Evolutionary conservation across 2,329 filamentous ascomycete species (phyloP), one percentile per base, ranked within the genome.

Genomic region (Fusarium sp.): DNA sequence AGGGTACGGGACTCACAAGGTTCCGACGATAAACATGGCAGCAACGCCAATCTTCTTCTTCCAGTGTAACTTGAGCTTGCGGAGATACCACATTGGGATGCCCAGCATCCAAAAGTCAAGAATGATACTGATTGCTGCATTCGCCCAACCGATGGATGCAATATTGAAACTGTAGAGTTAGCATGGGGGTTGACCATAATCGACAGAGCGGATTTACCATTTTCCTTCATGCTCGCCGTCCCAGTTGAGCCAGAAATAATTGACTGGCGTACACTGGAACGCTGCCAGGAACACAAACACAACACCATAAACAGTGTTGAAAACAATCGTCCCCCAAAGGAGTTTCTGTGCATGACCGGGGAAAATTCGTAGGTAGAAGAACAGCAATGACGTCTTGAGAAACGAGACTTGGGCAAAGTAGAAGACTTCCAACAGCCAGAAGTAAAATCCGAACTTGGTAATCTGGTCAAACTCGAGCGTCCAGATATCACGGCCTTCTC

Each of bases 11-110:
- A 70, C 79, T 75, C 53, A 81, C 79, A 82, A 81, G 2, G 79
- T 75, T 40, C 84, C 83, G 2, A 84, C 77, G 6, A 78, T 75
- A 46, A 86, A 84, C 80, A 85, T 84, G 34, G 82, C 66, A 1
- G 75, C 71, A 1, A 85, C 78, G 6, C 79, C 79, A 27, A 82
- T 63, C 72, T 85, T 86, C 73, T 83, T 83, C 72, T 79, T 81
- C 71, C 77, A 80, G 18, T 79, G 78, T 4, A 79, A 63, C 4
- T 75, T 74, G 25, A 86, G 70, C 0, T 71, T 72, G 8, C 75
- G 63, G 1, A 85, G 66, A 22, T 81, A 78, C 25, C 77, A 79
- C 24, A 85, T 72, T 0, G 83, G 83, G 1, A 85, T 68, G 1
- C 74, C 78, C 46, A 85, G 77, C 66, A 86, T 83, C 70, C 79